A percentile compares a stretch with the other conserved stretches of the same genome.
phyloP scores from a whole-genome alignment of 2,329 filamentous ascomycete genomes.

The Aspergillus ruber region DNA sequence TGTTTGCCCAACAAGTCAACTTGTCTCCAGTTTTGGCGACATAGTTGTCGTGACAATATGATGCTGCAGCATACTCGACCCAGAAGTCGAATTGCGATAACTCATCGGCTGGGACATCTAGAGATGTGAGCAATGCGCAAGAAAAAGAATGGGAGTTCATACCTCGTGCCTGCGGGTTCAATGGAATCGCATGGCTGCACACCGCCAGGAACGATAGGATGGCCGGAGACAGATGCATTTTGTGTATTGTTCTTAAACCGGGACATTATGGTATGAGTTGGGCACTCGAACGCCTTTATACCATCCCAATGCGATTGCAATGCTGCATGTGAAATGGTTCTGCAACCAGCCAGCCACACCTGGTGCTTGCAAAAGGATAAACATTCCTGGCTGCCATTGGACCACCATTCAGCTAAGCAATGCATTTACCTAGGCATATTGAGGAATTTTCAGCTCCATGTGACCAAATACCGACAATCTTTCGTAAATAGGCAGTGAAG shows the following conservation, averaged over 20 bases:
- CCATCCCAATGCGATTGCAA: background rate
- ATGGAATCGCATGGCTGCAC: background rate
- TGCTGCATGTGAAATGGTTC: background rate
- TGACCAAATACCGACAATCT: background rate
- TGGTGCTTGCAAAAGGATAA: background rate
- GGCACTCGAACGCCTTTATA: background rate
- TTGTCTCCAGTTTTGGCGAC: conserved; percentile 32
- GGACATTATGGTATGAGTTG: background rate
- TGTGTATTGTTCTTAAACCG: background rate
- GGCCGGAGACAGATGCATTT: background rate
- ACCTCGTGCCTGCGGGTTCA: background rate
- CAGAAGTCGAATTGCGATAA: conserved; percentile 34
- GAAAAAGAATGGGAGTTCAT: background rate
- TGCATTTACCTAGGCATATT: background rate
- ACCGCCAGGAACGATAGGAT: background rate
- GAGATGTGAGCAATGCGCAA: background rate
- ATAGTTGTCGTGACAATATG: conserved; percentile 46
- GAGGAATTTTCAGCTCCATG: background rate
- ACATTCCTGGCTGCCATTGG: background rate
- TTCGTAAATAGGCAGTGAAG: background rate
- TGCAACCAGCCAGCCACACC: background rate
- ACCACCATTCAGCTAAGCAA: background rate
- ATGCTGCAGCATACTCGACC: conserved; percentile 45
- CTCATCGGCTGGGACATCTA: background rate
- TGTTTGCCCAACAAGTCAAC: conserved; percentile 37